These are phyloP conservation scores for Auriscalpium orientale DNA, from an alignment of 768 basidiomycete species.

Conservation along the genomic window DNA sequence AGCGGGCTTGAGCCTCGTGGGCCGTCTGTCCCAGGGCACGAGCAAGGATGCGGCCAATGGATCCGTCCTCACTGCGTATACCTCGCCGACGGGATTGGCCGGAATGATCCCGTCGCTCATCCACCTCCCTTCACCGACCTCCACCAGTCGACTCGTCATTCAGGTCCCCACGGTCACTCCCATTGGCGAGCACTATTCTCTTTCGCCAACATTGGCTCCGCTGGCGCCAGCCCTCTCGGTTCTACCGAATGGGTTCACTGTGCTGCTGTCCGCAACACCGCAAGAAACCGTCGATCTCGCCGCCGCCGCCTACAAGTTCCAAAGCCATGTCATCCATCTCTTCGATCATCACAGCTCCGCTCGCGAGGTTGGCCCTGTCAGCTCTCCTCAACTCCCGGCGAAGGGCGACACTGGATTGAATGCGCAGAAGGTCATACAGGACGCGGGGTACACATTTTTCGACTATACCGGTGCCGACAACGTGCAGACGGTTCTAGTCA, in stretches of 20 bases:
- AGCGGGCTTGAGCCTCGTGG: slow-evolving; percentile 73
- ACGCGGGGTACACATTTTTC: slow-evolving; percentile 67
- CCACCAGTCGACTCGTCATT: slow-evolving; percentile 64
- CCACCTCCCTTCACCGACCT: slow-evolving; percentile 56
- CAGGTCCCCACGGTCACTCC: slow-evolving; percentile 76
- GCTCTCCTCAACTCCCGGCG: slow-evolving; percentile 31
- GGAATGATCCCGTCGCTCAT: slow-evolving; percentile 75
- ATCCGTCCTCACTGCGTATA: slow-evolving; percentile 68
- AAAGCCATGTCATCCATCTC: slow-evolving; percentile 75
- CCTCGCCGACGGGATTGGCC: slow-evolving; percentile 76
- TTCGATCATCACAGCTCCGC: slow-evolving; percentile 82
- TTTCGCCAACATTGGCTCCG: slow-evolving; percentile 72
- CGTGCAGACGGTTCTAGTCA: slow-evolving; percentile 60
- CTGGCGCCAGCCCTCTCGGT: slow-evolving; percentile 52
- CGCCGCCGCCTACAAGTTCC: slow-evolving; percentile 63
- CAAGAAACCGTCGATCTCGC: slow-evolving; percentile 79
- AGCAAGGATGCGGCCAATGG: slow-evolving; percentile 56
- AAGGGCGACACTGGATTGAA: slow-evolving; percentile 24
- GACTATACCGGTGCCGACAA: slow-evolving; percentile 61
- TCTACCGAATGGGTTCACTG: slow-evolving; percentile 57
- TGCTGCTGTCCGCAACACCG: slow-evolving; percentile 79
- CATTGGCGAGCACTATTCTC: slow-evolving; percentile 53
- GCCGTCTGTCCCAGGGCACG: slow-evolving; percentile 73
- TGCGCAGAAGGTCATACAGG: slow-evolving; percentile 42
- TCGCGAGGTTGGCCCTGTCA: slow-evolving; percentile 63